Conservation (phyloP, 805 yeast genomes). For the Lipomyces spencermartinsiae region DNA sequence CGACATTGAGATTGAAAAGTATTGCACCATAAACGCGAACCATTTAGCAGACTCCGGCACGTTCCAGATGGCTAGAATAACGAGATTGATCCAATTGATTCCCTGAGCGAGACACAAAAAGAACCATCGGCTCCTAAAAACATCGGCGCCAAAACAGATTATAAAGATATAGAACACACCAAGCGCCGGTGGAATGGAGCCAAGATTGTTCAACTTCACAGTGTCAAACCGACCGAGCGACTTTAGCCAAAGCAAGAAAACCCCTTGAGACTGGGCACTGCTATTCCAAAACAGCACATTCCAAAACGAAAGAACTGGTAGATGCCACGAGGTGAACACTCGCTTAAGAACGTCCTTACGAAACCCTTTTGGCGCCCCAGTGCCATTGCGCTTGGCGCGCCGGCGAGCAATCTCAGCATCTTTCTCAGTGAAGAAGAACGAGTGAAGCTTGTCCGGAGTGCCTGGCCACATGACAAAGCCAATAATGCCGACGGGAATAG, state of each 20-base stretch:
- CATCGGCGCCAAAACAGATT: constrained; percentile 51
- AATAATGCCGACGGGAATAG: constrained; percentile 61
- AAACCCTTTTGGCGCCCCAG: constrained; percentile 37
- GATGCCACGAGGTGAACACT: constrained; percentile 60
- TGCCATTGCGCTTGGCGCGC: constrained; percentile 50
- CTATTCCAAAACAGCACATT: constrained; percentile 33
- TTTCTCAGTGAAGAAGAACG: constrained; percentile 60
- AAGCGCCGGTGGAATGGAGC: constrained; percentile 64
- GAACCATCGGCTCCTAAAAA: constrained; percentile 59
- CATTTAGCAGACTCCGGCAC: constrained; percentile 61
- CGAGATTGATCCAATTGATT: constrained; percentile 58
- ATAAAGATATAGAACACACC: constrained; percentile 54
- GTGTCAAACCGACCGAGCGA: constrained; percentile 53
- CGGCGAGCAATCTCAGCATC: constrained; percentile 60
- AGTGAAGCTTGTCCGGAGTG: constrained; percentile 63
- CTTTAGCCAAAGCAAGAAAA: constrained; percentile 68
- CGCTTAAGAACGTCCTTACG: constrained; percentile 52
- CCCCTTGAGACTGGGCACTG: constrained; percentile 57
- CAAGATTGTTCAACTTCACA: constrained; percentile 56
- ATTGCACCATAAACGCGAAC: constrained; percentile 65
- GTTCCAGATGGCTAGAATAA: constrained; percentile 61
- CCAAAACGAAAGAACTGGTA: constrained; percentile 49
- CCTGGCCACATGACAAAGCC: constrained; percentile 69
- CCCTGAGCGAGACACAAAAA: constrained; percentile 60
- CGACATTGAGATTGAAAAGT: constrained; percentile 66